Conservation (phyloP, 2,329 filamentous ascomycete species). For the Diaporthe ampelina region DNA sequence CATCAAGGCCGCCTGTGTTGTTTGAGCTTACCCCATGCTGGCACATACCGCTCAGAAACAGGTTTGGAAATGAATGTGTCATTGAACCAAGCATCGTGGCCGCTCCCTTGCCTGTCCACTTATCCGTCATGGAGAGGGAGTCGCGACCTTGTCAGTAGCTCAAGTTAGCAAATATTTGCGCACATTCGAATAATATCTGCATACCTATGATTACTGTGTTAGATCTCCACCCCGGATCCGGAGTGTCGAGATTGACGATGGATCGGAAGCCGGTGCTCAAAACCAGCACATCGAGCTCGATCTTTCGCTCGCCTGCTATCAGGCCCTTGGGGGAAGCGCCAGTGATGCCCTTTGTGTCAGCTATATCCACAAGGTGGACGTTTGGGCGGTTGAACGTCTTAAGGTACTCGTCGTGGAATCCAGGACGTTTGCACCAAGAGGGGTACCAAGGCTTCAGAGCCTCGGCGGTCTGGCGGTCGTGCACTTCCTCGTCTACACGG, state of each 20-base stretch:
- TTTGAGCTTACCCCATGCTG: constrained; percentile 39
- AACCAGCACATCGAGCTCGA: constrained; percentile 40
- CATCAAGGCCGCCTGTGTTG: constrained; percentile 49
- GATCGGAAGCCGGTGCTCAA: constrained; percentile 42
- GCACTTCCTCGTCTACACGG: constrained; percentile 56
- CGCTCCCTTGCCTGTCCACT: constrained; percentile 39
- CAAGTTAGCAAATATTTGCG: background rate
- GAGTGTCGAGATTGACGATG: background rate
- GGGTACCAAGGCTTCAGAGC: constrained; percentile 64
- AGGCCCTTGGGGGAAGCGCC: constrained; percentile 27
- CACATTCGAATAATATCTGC: background rate
- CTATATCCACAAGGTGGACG: constrained; percentile 62
- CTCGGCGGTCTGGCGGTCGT: constrained; percentile 57
- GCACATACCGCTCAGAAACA: constrained; percentile 41
- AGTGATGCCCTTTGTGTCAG: constrained; percentile 55
- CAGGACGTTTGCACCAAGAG: constrained; percentile 65
- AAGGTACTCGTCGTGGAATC: constrained; percentile 65
- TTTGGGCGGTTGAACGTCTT: constrained; percentile 62
- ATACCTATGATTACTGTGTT: constrained; percentile 33
- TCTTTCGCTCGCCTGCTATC: constrained; percentile 6
- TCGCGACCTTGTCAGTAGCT: constrained; percentile 35
- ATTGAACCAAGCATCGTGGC: constrained; percentile 42
- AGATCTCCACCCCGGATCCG: constrained; percentile 40
- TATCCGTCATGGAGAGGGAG: constrained; percentile 39
- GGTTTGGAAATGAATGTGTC: constrained; percentile 44